Percentiles rank a stretch among this genome's conserved stretches.
phyloP scores from a whole-genome alignment of 2,329 filamentous ascomycete genomes.

The Aciculosporium take region DNA sequence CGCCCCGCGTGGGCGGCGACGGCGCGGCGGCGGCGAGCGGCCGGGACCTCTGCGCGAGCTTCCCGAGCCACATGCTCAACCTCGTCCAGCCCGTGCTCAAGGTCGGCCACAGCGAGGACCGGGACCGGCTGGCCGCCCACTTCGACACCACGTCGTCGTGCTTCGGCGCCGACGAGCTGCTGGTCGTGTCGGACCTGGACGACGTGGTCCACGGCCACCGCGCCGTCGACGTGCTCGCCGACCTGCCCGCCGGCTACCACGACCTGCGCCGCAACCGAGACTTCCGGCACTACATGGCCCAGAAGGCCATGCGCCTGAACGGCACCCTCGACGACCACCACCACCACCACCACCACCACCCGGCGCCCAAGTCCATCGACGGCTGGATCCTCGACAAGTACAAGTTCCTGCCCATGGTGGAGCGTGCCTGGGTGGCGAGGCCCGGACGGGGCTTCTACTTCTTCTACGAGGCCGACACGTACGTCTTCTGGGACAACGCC shows the following conservation, averaged over 20 bases:
- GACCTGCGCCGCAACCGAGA: constrained; percentile 18
- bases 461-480: constrained; percentile 43
- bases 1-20: constrained; percentile 16
- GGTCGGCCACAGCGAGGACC: constrained; percentile 17
- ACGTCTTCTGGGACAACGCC: constrained; percentile 25
- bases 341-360: too few species aligned
- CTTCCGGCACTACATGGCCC: constrained; percentile 26
- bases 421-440: constrained; percentile 31
- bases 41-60: constrained; percentile 17
- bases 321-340: constrained; percentile 20
- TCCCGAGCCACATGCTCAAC: constrained; percentile 18
- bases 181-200: constrained; percentile 38
- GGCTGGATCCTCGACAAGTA: constrained; percentile 42
- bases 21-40: constrained; percentile 11
- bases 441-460: constrained; percentile 39
- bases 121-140: constrained; percentile 22
- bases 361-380: constrained; percentile 18
- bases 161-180: constrained; percentile 25
- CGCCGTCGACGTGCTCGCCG: constrained; percentile 28
- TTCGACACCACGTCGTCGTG: constrained; percentile 38
- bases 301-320: constrained; percentile 21
- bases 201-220: constrained; percentile 28
- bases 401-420: constrained; percentile 43
- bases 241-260: constrained; percentile 18
- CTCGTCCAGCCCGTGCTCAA: constrained; percentile 20